Conservation (phyloP, 495 filamentous ascomycete species). For the Physcia stellaris region DNA sequence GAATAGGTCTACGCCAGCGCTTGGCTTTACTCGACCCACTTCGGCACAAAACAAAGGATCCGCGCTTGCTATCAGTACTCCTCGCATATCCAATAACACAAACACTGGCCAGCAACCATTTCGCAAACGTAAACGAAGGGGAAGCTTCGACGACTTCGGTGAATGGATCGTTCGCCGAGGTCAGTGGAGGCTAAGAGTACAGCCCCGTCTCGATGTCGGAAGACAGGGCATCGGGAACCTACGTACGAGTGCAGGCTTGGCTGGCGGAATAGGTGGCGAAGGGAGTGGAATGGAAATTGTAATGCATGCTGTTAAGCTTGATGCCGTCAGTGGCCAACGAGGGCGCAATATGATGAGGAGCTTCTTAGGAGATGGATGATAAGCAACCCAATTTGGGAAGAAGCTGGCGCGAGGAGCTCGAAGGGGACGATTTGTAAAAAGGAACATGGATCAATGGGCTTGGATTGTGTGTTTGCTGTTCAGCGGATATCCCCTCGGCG, state of each 20-base stretch:
- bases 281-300: constrained; percentile 45
- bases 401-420: too few relatives aligned
- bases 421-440: too few relatives aligned
- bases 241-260: constrained; percentile 21
- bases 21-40: background rate
- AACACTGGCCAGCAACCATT: constrained; percentile 14
- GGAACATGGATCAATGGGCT: too few relatives aligned
- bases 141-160: constrained; percentile 19
- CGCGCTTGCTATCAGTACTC: background rate
- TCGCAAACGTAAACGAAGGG: constrained; percentile 36
- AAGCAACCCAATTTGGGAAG: too few relatives aligned
- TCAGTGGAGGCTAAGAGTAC: constrained; percentile 70
- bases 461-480: too few relatives aligned
- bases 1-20: background rate
- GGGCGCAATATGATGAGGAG: constrained; percentile 51
- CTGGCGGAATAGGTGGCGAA: constrained; percentile 11
- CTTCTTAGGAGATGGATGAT: too few relatives aligned
- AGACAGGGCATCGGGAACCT: too few relatives aligned
- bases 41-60: constrained; percentile 10
- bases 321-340: constrained; percentile 54
- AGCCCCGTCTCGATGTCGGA: constrained; percentile 23
- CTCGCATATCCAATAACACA: background rate
- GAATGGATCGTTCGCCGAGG: constrained; percentile 65
- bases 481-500: too few relatives aligned
- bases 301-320: constrained; percentile 67